Evolutionary conservation across 2,329 filamentous ascomycete species (phyloP).

Genomic region (Xylariaceae sp.): DNA sequence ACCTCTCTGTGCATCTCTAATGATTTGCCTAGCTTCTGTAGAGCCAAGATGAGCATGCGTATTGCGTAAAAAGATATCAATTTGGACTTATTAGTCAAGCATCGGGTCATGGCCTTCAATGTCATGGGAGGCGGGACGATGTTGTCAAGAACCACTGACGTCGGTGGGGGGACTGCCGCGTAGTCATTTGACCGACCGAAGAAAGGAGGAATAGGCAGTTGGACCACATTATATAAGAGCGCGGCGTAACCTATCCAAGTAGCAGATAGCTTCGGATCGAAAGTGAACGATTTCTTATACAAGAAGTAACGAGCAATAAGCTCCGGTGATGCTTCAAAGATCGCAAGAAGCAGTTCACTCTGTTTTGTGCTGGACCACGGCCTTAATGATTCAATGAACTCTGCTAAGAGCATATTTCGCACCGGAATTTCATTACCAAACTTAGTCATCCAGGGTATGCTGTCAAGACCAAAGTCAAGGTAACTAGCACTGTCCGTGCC

Average conservation of each 20-base stretch:
- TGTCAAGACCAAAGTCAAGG: conserved; percentile 72
- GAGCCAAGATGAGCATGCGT: conserved; percentile 77
- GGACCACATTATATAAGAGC: conserved; percentile 82
- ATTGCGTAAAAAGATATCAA: conserved; percentile 85
- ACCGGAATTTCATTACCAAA: conserved; percentile 73
- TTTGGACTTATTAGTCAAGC: conserved; percentile 77
- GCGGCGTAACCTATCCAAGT: conserved; percentile 96
- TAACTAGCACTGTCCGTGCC: conserved; percentile 52
- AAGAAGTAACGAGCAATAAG: conserved; percentile 87
- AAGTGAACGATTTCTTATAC: conserved; percentile 78
- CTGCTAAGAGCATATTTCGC: conserved; percentile 78
- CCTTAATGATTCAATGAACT: conserved; percentile 78
- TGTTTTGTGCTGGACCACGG: conserved; percentile 85
- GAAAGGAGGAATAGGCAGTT: conserved; percentile 72
- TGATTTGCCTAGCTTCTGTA: conserved; percentile 76
- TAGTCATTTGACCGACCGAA: conserved; percentile 73
- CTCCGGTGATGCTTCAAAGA: conserved; percentile 84
- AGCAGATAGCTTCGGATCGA: conserved; percentile 89
- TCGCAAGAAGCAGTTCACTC: conserved; percentile 78
- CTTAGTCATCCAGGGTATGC: conserved; percentile 72
- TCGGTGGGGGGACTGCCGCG: conserved; percentile 75
- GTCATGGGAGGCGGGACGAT: conserved; percentile 84
- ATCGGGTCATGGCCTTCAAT: conserved; percentile 79
- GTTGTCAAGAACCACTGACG: conserved; percentile 81
- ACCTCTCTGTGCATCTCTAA: conserved; percentile 65